A percentile compares a stretch with the other conserved stretches of the same genome.
Conservation (phyloP, 306 rosid genomes). For the Ziziphus jujuba region DNA sequence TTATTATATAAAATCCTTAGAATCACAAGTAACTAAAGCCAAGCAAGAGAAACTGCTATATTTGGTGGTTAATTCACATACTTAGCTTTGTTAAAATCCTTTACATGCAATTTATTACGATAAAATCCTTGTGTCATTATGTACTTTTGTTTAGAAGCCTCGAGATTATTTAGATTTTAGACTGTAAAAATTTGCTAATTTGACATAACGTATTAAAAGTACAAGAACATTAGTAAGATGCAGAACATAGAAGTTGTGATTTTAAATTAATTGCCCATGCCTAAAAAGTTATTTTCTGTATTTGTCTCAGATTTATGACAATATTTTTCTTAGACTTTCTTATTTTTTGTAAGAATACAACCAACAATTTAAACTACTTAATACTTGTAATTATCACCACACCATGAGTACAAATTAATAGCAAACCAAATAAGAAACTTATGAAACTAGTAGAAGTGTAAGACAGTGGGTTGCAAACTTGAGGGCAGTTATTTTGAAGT, state of each 20-base stretch:
- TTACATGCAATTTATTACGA: too few species aligned
- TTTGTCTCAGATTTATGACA: background rate
- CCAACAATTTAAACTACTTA: background rate
- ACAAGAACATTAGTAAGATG: background rate
- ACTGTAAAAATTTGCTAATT: too few species aligned
- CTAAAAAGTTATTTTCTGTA: background rate
- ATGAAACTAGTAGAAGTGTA: background rate
- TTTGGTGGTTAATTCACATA: constrained; percentile 39
- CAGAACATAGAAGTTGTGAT: background rate
- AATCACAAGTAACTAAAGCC: constrained; percentile 55
- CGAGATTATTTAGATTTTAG: background rate
- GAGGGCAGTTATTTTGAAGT: background rate
- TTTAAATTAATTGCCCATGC: background rate
- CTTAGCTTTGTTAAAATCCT: constrained; percentile 30
- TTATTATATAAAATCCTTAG: too few species aligned
- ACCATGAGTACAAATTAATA: background rate
- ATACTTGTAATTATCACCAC: background rate
- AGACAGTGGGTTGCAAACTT: background rate
- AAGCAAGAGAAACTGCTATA: constrained; percentile 58
- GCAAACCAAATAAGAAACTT: constrained; percentile 12
- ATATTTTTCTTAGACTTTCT: too few species aligned
- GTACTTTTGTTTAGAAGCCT: background rate
- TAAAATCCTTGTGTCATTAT: background rate
- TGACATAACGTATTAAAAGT: too few species aligned
- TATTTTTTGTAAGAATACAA: background rate